Evolutionary conservation across 2,329 filamentous ascomycete genomes (phyloP).

Genomic region (Colletotrichum tamarilloi): DNA sequence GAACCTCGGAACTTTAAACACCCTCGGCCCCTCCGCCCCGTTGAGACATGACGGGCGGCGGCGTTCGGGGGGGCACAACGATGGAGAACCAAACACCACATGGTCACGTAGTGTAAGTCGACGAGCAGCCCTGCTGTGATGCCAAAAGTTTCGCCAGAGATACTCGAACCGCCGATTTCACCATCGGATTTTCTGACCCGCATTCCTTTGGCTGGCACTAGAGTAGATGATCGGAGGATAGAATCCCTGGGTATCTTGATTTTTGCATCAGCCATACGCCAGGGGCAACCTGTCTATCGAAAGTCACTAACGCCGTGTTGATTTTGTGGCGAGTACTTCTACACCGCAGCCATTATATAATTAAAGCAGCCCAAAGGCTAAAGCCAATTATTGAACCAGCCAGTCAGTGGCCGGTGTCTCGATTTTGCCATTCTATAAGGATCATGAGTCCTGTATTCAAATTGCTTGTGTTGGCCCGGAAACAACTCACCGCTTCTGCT

Average conservation of each 20-base stretch:
- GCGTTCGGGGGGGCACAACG: too few relatives aligned
- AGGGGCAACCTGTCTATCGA: neutral
- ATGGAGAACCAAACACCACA: too few relatives aligned
- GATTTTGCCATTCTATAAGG: neutral
- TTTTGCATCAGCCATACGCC: neutral
- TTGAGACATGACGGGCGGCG: neutral
- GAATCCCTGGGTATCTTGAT: neutral
- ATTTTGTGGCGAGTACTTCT: too few relatives aligned
- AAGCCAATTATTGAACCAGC: constrained; percentile 13
- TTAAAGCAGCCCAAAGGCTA: neutral
- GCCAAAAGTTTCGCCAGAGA: neutral
- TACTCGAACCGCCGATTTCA: too few relatives aligned
- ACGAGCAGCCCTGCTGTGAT: neutral
- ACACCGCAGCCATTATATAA: neutral
- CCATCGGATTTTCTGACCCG: neutral
- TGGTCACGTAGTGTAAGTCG: neutral
- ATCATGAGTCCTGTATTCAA: neutral
- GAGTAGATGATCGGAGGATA: too few relatives aligned
- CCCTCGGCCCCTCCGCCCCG: too few relatives aligned
- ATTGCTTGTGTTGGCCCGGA: too few relatives aligned
- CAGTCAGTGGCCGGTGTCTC: constrained; percentile 6
- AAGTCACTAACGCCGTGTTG: too few relatives aligned
- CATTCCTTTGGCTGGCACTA: neutral
- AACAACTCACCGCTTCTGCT: neutral
- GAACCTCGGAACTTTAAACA: neutral